Evolutionary conservation across 805 yeast genomes (phyloP).

Genomic region (Yarrowia hollandica): DNA sequence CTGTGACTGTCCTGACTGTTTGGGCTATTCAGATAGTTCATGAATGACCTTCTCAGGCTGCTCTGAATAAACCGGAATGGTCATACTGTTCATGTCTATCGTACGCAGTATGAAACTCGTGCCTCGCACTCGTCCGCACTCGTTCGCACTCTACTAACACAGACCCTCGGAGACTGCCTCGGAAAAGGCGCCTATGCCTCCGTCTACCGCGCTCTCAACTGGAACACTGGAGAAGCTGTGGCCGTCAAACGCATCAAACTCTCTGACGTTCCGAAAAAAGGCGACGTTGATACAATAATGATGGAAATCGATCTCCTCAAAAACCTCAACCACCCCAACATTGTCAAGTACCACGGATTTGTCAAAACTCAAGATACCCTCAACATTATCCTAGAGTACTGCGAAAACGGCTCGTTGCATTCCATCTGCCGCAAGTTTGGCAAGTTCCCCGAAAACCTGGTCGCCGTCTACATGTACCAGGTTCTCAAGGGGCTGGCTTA

Average conservation of each 20-base stretch:
- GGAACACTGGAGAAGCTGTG: conserved; percentile 62
- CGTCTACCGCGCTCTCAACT: conserved; percentile 74
- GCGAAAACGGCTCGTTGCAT: conserved; percentile 65
- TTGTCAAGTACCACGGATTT: conserved; percentile 68
- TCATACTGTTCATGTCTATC: too few species aligned
- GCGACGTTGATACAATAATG: conserved; percentile 50
- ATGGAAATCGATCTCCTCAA: conserved; percentile 68
- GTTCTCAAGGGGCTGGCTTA: conserved; percentile 62
- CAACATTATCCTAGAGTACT: conserved; percentile 63
- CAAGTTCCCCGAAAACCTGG: conserved; percentile 56
- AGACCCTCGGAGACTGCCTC: conserved; percentile 54
- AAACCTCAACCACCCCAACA: conserved; percentile 63
- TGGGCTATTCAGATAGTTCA: too few species aligned
- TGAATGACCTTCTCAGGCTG: too few species aligned
- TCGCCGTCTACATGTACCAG: conserved; percentile 52
- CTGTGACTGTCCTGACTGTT: too few species aligned
- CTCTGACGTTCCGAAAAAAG: conserved; percentile 40
- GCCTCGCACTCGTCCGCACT: background rate
- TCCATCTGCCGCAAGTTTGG: conserved; percentile 53
- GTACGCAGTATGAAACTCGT: too few species aligned
- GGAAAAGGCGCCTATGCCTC: conserved; percentile 93
- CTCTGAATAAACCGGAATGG: too few species aligned
- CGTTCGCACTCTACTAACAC: background rate
- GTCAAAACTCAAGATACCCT: conserved; percentile 54
- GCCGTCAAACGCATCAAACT: conserved; percentile 80